A percentile compares a stretch with the other conserved stretches of the same genome.
Conservation (phyloP, 1,284 basidiomycete species). For the Meripilus lineatus region DNA sequence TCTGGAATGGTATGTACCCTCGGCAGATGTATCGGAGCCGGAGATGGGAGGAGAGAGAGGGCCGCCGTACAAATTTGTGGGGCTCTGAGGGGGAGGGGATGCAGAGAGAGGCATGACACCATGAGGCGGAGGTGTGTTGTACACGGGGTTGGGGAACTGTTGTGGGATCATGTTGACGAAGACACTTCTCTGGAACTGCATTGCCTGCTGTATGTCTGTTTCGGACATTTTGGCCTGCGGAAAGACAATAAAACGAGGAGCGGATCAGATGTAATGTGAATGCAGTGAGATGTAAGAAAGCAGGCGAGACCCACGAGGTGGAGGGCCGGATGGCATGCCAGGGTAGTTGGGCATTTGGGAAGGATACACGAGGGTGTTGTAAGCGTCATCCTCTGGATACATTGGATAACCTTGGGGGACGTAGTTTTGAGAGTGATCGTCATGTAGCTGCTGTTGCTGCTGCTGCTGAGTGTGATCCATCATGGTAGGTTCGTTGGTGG, state of each 20-base stretch:
- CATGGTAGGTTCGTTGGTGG: constrained; percentile 30
- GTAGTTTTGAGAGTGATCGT: constrained; percentile 36
- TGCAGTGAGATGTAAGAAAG: constrained; percentile 35
- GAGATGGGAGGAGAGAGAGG: constrained; percentile 77
- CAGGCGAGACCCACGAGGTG: constrained; percentile 48
- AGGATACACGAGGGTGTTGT: constrained; percentile 38
- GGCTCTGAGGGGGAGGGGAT: constrained; percentile 68
- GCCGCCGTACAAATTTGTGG: constrained; percentile 61
- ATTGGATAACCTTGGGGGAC: constrained; percentile 31
- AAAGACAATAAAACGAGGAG: constrained; percentile 27
- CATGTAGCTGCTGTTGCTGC: constrained; percentile 32
- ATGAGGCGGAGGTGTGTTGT: constrained; percentile 45
- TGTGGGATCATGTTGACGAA: constrained; percentile 22
- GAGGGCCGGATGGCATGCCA: constrained; percentile 38
- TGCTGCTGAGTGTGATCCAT: constrained; percentile 44
- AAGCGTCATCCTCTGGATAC: constrained; percentile 36
- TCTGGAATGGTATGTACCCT: constrained; percentile 70
- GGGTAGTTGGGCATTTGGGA: constrained; percentile 34
- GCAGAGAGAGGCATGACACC: constrained; percentile 44
- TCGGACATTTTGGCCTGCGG: constrained; percentile 50
- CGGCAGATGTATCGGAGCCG: constrained; percentile 78
- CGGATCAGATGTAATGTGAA: constrained; percentile 28
- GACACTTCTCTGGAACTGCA: constrained; percentile 27
- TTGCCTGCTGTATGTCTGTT: constrained; percentile 37
- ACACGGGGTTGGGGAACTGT: constrained; percentile 35